A percentile compares a stretch with the other conserved stretches of the same genome.
phyloP scores from a whole-genome alignment of 164 flowering plant species.

The Paratinospora sagittata region DNA sequence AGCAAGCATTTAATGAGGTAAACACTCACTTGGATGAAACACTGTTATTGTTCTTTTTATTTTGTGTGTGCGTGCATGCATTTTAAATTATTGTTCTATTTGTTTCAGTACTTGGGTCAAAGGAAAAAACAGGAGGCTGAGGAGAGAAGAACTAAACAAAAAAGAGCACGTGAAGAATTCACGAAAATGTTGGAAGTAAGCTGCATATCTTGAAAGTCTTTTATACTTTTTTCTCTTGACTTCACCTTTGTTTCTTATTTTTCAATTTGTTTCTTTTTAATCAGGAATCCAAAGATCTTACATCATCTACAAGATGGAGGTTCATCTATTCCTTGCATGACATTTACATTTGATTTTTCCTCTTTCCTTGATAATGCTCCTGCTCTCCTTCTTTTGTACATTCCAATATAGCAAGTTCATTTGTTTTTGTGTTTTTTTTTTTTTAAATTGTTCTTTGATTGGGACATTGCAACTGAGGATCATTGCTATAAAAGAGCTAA shows the following conservation, averaged over 20 bases:
- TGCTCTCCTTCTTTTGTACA: not conserved
- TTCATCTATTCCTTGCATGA: slow-evolving; percentile 16
- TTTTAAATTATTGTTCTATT: slow-evolving; percentile 1
- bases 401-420: not conserved
- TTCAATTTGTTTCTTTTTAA: slow-evolving; percentile 11
- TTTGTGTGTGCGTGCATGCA: not conserved
- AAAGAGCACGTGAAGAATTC: slow-evolving; percentile 86
- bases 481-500: not conserved
- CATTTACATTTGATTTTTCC: not conserved
- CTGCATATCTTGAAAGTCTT: not conserved
- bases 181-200: slow-evolving; percentile 81
- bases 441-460: slow-evolving; percentile 1
- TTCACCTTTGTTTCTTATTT: not conserved
- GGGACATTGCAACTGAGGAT: not conserved
- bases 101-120: slow-evolving; percentile 70
- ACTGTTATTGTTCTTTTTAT: not conserved
- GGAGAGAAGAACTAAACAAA: slow-evolving; percentile 73
- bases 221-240: not conserved
- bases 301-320: slow-evolving; percentile 90
- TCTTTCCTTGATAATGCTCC: not conserved
- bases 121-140: slow-evolving; percentile 85
- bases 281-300: slow-evolving; percentile 86
- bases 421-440: not conserved
- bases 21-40: not conserved
- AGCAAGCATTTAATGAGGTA: slow-evolving; percentile 99